Evolutionary conservation across 371 early-diverging fungal species (phyloP).

Genomic region (Mucor ambiguus): DNA sequence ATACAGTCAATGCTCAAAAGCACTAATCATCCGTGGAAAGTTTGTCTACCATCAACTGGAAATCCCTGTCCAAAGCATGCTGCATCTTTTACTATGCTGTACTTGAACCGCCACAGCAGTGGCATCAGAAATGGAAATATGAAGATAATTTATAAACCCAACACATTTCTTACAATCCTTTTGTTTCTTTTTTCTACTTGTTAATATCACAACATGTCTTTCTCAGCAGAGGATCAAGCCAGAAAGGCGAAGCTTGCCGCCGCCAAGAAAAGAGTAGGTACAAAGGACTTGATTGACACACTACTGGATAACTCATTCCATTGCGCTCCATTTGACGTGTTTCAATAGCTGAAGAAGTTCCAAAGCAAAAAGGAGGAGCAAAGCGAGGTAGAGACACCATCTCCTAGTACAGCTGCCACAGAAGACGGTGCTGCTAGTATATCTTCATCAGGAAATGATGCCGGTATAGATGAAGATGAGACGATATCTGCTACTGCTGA

Average conservation of each 20-base stretch:
- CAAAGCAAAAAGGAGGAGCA: conserved; percentile 29
- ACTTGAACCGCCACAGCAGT: neutral
- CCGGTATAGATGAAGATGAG: neutral
- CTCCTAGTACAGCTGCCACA: neutral
- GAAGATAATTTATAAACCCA: neutral
- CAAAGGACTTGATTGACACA: neutral
- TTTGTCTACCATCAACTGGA: no score
- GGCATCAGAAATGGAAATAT: neutral
- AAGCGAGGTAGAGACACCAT: neutral
- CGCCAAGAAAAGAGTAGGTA: conserved; percentile 36
- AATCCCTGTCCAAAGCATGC: no score
- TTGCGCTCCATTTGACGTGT: neutral
- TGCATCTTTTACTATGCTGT: neutral
- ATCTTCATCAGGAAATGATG: no score
- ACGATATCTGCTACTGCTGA: neutral
- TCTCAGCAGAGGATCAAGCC: conserved; percentile 34
- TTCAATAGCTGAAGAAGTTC: conserved; percentile 34
- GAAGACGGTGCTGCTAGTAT: neutral
- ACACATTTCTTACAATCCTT: neutral
- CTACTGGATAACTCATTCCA: neutral
- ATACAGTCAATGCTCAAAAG: neutral
- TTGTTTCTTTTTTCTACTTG: neutral
- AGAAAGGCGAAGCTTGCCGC: conserved; percentile 42
- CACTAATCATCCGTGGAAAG: neutral
- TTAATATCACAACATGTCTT: conserved; percentile 18